These are phyloP conservation scores for Geoglossum cookeanum DNA, from an alignment of 2,329 filamentous ascomycete genomes.

Conservation along the genomic window DNA sequence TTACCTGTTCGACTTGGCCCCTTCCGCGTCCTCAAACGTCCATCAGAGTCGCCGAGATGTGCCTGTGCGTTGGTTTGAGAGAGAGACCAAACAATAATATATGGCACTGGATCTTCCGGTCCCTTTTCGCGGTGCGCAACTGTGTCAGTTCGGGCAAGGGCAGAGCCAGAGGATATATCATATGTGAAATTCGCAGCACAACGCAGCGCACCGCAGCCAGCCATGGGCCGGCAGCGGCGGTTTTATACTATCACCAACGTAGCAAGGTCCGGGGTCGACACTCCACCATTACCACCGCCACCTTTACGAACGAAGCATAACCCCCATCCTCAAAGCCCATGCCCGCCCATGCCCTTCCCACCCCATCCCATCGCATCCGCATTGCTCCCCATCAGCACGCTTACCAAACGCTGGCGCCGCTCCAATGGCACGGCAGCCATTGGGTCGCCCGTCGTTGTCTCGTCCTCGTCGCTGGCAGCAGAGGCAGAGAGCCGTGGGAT, in stretches of 20 bases:
- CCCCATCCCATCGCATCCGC: background rate
- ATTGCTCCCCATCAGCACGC: background rate
- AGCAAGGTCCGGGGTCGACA: background rate
- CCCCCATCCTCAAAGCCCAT: background rate
- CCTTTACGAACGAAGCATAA: background rate
- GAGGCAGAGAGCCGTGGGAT: background rate
- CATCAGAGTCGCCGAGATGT: background rate
- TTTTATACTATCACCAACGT: background rate
- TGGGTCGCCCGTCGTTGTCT: background rate
- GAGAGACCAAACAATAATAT: background rate
- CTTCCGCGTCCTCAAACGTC: background rate
- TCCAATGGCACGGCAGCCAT: background rate
- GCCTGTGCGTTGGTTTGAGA: background rate
- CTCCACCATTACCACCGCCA: background rate
- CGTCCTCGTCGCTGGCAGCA: background rate
- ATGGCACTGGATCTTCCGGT: background rate
- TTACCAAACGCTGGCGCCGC: background rate
- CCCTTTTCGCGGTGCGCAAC: background rate
- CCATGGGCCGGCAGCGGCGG: background rate
- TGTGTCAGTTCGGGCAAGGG: background rate
- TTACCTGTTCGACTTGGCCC: background rate
- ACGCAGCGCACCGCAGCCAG: background rate
- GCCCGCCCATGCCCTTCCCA: background rate
- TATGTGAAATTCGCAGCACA: background rate
- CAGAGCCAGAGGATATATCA: background rate